These are phyloP conservation scores for Euryodendron excelsum DNA, from an alignment of 148 eudicot species.

Conservation along the genomic window DNA sequence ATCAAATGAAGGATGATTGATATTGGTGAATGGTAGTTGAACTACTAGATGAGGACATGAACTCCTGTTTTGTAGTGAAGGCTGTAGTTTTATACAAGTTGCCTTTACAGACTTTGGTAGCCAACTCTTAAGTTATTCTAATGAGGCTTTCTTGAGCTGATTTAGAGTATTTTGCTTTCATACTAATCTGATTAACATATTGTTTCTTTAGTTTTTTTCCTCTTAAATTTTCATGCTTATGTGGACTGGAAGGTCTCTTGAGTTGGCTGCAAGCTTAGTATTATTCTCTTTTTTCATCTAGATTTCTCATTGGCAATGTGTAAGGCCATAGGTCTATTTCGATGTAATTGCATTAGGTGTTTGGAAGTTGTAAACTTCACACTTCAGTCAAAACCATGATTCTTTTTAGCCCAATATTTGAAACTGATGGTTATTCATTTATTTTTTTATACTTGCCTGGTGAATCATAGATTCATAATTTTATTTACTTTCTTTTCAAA, in stretches of 20 bases:
- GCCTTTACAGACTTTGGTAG: neutral
- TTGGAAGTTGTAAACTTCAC: neutral
- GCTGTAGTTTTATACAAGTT: neutral
- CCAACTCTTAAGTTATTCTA: slow-evolving; percentile 1
- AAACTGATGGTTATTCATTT: neutral
- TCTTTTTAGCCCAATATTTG: neutral
- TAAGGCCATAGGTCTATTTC: neutral
- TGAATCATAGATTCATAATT: slow-evolving; percentile 3
- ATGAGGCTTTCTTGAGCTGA: neutral
- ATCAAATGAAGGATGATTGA: neutral
- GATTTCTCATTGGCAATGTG: neutral
- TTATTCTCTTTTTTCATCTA: neutral
- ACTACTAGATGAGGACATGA: neutral
- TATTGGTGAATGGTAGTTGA: neutral
- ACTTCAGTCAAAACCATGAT: neutral
- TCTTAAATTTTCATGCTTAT: neutral
- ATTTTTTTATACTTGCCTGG: neutral
- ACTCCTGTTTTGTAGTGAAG: neutral
- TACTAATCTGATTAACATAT: neutral
- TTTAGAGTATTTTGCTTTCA: neutral
- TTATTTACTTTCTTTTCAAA: slow-evolving; percentile 4
- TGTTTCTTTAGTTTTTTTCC: neutral
- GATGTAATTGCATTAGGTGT: neutral
- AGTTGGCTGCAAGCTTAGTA: neutral
- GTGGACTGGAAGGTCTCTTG: neutral